Percentiles rank a stretch among this genome's conserved stretches.
These are phyloP conservation scores for Carnegiea gigantea DNA, from an alignment of 179 eudicot genomes.

Conservation along the genomic window DNA sequence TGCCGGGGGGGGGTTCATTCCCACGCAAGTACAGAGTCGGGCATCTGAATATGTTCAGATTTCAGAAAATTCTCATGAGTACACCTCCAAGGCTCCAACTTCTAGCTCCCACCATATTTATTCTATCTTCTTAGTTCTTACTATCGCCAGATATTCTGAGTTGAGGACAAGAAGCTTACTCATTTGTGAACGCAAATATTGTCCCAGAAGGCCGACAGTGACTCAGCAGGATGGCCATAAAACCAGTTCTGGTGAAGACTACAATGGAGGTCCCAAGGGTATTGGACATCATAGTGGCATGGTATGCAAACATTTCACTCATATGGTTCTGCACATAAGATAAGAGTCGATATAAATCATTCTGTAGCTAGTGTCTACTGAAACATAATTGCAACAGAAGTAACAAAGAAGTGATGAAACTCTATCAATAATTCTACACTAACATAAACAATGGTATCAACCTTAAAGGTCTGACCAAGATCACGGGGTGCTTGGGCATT, in stretches of 20 bases:
- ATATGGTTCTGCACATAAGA: constrained; percentile 59
- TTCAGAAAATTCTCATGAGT: no score
- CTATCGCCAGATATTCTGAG: constrained; percentile 4
- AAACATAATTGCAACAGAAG: background rate
- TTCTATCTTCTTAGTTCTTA: background rate
- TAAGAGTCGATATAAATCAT: constrained; percentile 7
- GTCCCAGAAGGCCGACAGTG: constrained; percentile 91
- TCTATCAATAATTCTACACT: background rate
- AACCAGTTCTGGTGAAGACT: constrained; percentile 86
- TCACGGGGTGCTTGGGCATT: constrained; percentile 55
- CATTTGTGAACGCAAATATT: constrained; percentile 82
- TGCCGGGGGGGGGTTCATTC: background rate
- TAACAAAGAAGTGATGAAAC: background rate
- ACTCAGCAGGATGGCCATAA: constrained; percentile 80
- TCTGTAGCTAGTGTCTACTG: background rate
- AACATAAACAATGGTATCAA: constrained; percentile 15
- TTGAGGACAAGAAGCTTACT: constrained; percentile 48
- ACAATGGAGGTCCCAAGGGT: constrained; percentile 82
- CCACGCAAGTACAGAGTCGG: background rate
- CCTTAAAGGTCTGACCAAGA: constrained; percentile 76
- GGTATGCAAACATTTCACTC: constrained; percentile 89
- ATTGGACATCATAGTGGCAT: constrained; percentile 90
- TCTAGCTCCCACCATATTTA: background rate
- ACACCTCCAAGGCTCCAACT: background rate
- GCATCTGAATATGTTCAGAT: background rate